Evolutionary conservation across 306 rosid genomes (phyloP), one percentile per base, ranked within the genome.

Genomic region (Potentilla sterilis): DNA sequence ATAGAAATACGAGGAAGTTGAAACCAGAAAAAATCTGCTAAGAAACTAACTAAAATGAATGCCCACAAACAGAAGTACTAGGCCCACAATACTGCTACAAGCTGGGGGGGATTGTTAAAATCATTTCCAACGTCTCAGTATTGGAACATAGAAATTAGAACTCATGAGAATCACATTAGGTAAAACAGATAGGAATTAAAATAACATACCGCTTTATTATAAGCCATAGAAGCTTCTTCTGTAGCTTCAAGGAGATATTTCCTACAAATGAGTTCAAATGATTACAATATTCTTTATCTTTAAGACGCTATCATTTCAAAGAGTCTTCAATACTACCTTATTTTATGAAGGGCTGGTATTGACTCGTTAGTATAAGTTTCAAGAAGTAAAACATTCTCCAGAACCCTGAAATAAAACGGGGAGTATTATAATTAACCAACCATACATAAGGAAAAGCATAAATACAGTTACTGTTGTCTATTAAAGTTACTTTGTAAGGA

Each of bases 281-380:
- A 57, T 73, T 44, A 72, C 67, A 44, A 70, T 65, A 77, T 69
- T 46, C 74, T 40, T 9, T 44, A 64, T 13, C 51, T 70, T 77
- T 67, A 77, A 75, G 79, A 44, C 34, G 41, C 67, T 57, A 15
- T 40, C 38, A 52, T 72, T 62, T 84, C 68, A 48, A 62, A 18
- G 12, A 41, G 43, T 61, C 55, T 13, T 44, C 19, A 0, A 73
- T 52, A 69, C 62, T 73, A 90, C 99, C 99, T 92, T 87, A 96
- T 92, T 87, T 90, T 90, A 83, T 88, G 96, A 75, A 96, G 97
- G 58, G 99, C 98, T 32, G 99, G 97, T 78, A 96, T 89, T 67
- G 99, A 92, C 48, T 96, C 97, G 84, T 88, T 85, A 12, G 99
- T 92, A 87, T 96, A 96, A 70, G 99, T 92, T 75, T 90, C 97